Conservation (phyloP, 2,329 filamentous ascomycete genomes). For the Microdochium bolleyi region DNA sequence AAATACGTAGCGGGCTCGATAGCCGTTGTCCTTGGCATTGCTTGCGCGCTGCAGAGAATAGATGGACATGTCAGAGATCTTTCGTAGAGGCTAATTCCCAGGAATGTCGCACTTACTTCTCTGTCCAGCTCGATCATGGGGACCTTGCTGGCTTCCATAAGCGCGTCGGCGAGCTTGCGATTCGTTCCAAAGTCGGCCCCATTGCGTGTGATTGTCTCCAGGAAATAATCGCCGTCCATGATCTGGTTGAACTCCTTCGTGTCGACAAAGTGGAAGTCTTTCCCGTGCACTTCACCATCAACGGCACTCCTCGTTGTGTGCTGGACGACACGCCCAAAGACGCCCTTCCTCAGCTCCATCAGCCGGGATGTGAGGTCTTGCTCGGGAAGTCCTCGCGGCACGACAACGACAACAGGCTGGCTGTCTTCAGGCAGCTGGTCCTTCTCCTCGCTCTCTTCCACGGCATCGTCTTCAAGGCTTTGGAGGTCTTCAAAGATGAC, state of each 20-base stretch:
- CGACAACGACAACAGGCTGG: conserved; percentile 58
- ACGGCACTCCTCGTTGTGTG: conserved; percentile 45
- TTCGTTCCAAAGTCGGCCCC: conserved; percentile 49
- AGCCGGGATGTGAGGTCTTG: conserved; percentile 56
- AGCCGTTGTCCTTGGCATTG: conserved; percentile 45
- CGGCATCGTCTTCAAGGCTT: conserved; percentile 3
- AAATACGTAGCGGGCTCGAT: conserved; percentile 46
- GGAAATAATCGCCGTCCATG: conserved; percentile 49
- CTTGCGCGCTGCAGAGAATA: neutral
- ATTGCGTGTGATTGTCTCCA: conserved; percentile 45
- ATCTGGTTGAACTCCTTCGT: conserved; percentile 47
- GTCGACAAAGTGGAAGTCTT: conserved; percentile 49
- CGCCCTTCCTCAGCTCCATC: conserved; percentile 53
- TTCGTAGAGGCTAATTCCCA: neutral
- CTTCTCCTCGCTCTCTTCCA: conserved; percentile 23
- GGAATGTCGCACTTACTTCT: conserved; percentile 32
- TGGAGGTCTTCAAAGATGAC: conserved; percentile 38
- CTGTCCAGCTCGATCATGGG: conserved; percentile 45
- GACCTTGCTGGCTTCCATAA: conserved; percentile 50
- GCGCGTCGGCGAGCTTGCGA: conserved; percentile 40
- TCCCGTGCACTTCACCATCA: conserved; percentile 43
- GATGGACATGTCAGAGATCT: neutral
- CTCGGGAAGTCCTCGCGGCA: conserved; percentile 54
- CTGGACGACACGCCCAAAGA: conserved; percentile 51
- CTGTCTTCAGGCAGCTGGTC: conserved; percentile 37